Base-by-base conservation (phyloP, 805 yeast genomes). In the Kockiozyma suomiensis region DNA sequence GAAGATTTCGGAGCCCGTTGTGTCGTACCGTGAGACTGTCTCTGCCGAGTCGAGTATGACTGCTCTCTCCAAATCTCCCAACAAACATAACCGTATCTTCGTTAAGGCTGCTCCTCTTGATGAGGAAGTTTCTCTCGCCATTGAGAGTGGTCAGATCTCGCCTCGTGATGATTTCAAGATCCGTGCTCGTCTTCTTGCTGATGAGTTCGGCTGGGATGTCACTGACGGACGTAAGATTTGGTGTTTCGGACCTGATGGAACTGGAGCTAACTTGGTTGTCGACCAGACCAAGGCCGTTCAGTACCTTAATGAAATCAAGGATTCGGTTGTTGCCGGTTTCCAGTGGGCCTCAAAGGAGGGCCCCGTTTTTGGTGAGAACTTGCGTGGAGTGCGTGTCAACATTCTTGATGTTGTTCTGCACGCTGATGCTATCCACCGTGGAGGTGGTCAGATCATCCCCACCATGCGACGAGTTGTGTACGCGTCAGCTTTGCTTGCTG, bases 171-270 rank as follows among this genome's bases (percentile, higher is more conserved):
- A 93, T 84, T 85, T 93, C 90, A 93, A 93, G 87, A 88, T 90
- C 74, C 92, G 99, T 86, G 99, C 98, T 74, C 92, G 98, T 87
- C 75, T 90, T 78, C 84, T 93, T 85, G 98, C 98, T 78, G 98
- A 93, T 79, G 97, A 94, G 79, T 94, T 81, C 87, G 97, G 93
- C 73, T 93, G 99, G 99, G 98, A 93, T 79, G 97, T 94, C 78
- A 86, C 97, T 73, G 99, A 93, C 78, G 99, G 97, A 82, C 92
- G 99, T 88, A 93, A 94, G 94, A 94, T 93, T 78, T 93, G 99
- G 99, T 90, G 97, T 88, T 93, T 93, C 91, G 99, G 99, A 84
- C 98, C 99, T 79, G 99, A 93, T 78, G 97, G 97, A 82, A 86
- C 83, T 79, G 99, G 99, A 82, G 92, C 99, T 76, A 93, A 93